Evolutionary conservation across 345 rosid genomes (phyloP).

Genomic region (Linum tenue): DNA sequence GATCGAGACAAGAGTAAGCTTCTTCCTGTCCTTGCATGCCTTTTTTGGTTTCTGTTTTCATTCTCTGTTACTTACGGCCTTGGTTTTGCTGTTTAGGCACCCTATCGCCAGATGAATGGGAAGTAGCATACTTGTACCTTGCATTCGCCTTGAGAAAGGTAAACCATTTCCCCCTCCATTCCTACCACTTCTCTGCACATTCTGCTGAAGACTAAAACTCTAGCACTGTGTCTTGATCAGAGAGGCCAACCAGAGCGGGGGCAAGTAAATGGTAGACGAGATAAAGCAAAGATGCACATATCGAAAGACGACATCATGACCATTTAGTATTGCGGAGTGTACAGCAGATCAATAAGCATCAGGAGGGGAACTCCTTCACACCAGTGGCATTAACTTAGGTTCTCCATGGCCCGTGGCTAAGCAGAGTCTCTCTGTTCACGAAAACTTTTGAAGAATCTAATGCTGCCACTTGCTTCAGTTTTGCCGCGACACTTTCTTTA

Average conservation of each 20-base stretch:
- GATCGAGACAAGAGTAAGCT: slow-evolving; percentile 80
- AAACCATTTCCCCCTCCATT: slow-evolving; percentile 1
- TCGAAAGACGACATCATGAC: slow-evolving; percentile 61
- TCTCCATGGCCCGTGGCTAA: too few relatives aligned
- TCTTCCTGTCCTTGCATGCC: not conserved
- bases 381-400: not conserved
- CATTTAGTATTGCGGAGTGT: slow-evolving; percentile 8
- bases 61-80: not conserved
- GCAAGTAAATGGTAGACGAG: slow-evolving; percentile 37
- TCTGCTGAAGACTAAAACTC: not conserved
- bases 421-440: too few relatives aligned
- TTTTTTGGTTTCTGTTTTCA: not conserved
- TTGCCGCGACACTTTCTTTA: not conserved
- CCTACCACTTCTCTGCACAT: not conserved
- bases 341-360: not conserved
- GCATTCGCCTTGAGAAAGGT: slow-evolving; percentile 88
- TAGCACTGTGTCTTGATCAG: slow-evolving; percentile 25
- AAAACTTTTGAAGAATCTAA: not conserved
- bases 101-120: slow-evolving; percentile 91
- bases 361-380: not conserved
- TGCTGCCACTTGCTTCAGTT: not conserved
- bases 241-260: slow-evolving; percentile 59
- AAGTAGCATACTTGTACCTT: slow-evolving; percentile 77
- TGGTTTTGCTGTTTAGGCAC: slow-evolving; percentile 43
- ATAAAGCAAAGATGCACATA: slow-evolving; percentile 75